Evolutionary conservation across 352 stramenopile genomes (phyloP), one percentile per base, ranked within the genome.

Genomic region (Phytophthora macrochlamydospora): DNA sequence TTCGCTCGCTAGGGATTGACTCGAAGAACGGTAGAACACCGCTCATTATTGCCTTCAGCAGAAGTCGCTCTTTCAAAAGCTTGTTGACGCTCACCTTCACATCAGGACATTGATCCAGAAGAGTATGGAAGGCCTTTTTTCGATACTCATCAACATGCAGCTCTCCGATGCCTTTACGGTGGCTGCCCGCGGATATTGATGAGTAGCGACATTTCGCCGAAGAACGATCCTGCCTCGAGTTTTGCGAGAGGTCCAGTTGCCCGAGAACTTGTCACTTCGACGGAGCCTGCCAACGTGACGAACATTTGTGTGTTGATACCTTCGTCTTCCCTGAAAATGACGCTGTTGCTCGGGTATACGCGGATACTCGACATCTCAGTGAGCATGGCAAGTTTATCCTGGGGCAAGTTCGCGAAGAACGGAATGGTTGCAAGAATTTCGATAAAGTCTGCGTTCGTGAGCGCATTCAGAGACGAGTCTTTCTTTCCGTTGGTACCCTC

Each of bases 281-380:
- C 65, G 8, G 71, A 72, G 0, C 83, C 85, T 3, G 83, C 80
- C 2, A 93, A 64, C 12, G 82, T 93, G 24, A 93, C 77, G 56
- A 89, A 93, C 81, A 93, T 90, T 63, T 93, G 83, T 28, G 80
- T 90, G 59, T 77, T 91, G 60, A 92, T 78, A 46, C 82, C 82
- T 56, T 93, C 85, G 55, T 92, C 85, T 66, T 93, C 85, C 7
- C 77, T 69, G 55, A 93, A 91, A 32, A 92, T 89, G 14, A 89
- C 56, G 14, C 74, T 87, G 38, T 88, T 81, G 49, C 75, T 81
- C 9, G 83, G 83, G 53, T 91, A 91, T 2, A 92, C 80, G 18
- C 85, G 83, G 33, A 93, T 91, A 13, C 83, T 92, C 2, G 85
- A 91, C 58, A 93, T 71, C 46, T 93, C 85, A 1, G 85, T 91